These are phyloP conservation scores for Phytopythium boreale DNA, from an alignment of 352 stramenopile species.

Conservation along the genomic window DNA sequence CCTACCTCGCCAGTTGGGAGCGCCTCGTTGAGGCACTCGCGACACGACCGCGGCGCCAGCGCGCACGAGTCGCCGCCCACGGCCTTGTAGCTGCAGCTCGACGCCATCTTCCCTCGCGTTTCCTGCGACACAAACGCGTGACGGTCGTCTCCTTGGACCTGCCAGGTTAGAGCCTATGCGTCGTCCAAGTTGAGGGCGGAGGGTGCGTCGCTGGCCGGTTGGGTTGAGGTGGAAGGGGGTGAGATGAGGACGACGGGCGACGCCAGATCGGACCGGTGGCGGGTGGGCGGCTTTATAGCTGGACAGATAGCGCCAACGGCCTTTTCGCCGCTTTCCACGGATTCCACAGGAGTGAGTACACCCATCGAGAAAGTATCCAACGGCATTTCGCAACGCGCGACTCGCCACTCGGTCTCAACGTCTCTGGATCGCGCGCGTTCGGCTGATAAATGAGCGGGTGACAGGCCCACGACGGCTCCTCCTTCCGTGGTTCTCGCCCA, in stretches of 20 bases:
- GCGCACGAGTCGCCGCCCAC: slow-evolving; percentile 5
- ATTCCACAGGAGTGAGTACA: not conserved
- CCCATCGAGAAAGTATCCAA: not conserved
- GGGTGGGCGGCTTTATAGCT: not conserved
- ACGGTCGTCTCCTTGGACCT: not conserved
- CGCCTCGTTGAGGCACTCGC: slow-evolving; percentile 18
- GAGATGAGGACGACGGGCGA: not conserved
- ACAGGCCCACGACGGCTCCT: not conserved
- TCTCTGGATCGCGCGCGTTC: not conserved
- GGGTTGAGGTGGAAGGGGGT: not conserved
- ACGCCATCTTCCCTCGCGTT: not conserved
- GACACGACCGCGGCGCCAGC: slow-evolving; percentile 12
- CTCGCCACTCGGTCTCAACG: not conserved
- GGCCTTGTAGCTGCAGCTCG: slow-evolving; percentile 15
- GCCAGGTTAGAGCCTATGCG: not conserved
- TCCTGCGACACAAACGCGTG: not conserved
- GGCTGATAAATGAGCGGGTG: not conserved
- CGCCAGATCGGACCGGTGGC: slow-evolving; percentile 1
- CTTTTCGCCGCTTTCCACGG: not conserved
- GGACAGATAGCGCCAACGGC: not conserved
- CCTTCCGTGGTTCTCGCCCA: not conserved
- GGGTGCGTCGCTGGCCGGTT: not conserved
- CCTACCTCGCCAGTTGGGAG: slow-evolving; percentile 8
- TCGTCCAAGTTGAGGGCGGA: not conserved
- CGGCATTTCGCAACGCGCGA: not conserved